Conservation (phyloP, 2,329 filamentous ascomycete species). For the Huntiella decipiens region DNA sequence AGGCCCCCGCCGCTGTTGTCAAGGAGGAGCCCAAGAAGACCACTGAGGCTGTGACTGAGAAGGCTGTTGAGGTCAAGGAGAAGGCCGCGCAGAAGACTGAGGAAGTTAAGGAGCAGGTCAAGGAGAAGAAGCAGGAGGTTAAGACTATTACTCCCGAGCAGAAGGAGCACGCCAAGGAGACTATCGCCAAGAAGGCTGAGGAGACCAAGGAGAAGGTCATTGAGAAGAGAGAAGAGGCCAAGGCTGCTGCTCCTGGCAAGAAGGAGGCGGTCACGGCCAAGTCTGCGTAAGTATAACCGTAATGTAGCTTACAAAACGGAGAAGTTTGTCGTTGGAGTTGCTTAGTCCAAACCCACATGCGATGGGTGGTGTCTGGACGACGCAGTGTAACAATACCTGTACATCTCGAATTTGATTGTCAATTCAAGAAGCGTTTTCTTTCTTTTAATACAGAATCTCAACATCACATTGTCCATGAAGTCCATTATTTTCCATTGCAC, state of each 20-base stretch:
- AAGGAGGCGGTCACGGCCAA: not conserved
- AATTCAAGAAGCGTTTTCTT: not conserved
- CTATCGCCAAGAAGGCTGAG: not conserved
- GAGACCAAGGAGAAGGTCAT: not conserved
- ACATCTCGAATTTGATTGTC: not conserved
- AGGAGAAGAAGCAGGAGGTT: not conserved
- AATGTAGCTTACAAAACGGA: not conserved
- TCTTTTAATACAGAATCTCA: too few relatives aligned
- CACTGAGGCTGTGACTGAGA: slow-evolving; percentile 18
- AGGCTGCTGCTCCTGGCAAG: not conserved
- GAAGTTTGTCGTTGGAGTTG: too few relatives aligned
- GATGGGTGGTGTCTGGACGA: too few relatives aligned
- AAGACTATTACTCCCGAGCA: not conserved
- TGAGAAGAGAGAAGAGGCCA: not conserved
- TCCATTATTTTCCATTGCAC: too few relatives aligned
- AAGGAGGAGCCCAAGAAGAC: slow-evolving; percentile 9
- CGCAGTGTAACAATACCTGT: too few relatives aligned
- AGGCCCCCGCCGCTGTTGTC: slow-evolving; percentile 1
- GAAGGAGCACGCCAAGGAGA: not conserved
- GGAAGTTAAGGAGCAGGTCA: too few relatives aligned
- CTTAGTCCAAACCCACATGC: too few relatives aligned
- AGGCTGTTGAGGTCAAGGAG: slow-evolving; percentile 9
- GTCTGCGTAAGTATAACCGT: slow-evolving; percentile 2
- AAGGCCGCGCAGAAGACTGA: not conserved
- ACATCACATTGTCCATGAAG: too few relatives aligned